Conservation (phyloP, 2,329 filamentous ascomycete species). For the Anthostomella pinea region DNA sequence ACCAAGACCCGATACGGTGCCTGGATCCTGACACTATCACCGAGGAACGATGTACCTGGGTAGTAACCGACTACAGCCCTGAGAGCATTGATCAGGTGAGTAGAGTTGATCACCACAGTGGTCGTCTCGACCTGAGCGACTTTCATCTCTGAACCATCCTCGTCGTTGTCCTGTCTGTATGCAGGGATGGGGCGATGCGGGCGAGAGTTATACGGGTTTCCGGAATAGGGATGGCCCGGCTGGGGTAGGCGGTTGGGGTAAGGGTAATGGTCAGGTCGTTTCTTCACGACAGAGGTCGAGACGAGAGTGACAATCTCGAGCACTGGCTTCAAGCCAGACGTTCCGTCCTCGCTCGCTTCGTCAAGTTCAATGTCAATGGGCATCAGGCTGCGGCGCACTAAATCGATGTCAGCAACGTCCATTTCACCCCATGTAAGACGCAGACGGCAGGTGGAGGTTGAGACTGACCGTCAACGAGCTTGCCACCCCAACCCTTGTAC, state of each 20-base stretch:
- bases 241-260: conserved; percentile 1
- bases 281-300: conserved; percentile 22
- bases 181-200: conserved; percentile 13
- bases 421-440: neutral
- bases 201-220: conserved; percentile 12
- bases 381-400: conserved; percentile 37
- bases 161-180: conserved; percentile 4
- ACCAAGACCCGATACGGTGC: conserved; percentile 48
- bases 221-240: no score
- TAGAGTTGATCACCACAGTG: conserved; percentile 43
- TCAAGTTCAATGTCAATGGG: conserved; percentile 37
- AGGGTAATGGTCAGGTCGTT: neutral
- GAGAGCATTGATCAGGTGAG: conserved; percentile 45
- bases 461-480: conserved; percentile 36
- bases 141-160: conserved; percentile 23
- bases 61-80: conserved; percentile 48
- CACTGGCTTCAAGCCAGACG: conserved; percentile 31
- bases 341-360: conserved; percentile 22
- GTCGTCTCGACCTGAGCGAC: conserved; percentile 31
- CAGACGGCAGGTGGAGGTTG: neutral
- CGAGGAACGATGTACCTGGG: conserved; percentile 38
- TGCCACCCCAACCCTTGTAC: conserved; percentile 35
- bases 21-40: conserved; percentile 36
- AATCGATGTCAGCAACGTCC: conserved; percentile 4
- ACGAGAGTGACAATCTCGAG: conserved; percentile 44